phyloP scores from a whole-genome alignment of 208 protist genomes.

The Blechomonas ayalai region DNA sequence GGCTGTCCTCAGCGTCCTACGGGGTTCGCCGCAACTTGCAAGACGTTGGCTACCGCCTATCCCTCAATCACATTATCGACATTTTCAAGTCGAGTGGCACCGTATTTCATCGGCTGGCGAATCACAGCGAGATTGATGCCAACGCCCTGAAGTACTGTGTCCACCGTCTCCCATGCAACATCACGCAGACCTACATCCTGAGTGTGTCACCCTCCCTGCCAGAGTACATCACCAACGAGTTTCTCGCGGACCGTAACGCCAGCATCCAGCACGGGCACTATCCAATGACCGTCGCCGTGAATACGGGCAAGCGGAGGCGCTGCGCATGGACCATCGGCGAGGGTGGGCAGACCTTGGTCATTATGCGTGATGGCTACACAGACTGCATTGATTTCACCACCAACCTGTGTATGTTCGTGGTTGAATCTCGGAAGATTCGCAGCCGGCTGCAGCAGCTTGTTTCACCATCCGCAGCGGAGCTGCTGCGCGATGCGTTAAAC shows the following conservation, averaged over 20 bases:
- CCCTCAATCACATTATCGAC: constrained; percentile 31
- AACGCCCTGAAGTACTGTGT: constrained; percentile 57
- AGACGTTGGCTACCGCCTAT: constrained; percentile 39
- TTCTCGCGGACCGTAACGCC: constrained; percentile 20
- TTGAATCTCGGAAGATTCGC: constrained; percentile 70
- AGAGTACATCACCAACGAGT: constrained; percentile 45
- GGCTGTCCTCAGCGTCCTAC: constrained; percentile 34
- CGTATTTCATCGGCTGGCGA: constrained; percentile 39
- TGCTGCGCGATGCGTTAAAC: constrained; percentile 38
- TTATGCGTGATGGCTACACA: constrained; percentile 81
- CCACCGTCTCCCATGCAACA: constrained; percentile 56
- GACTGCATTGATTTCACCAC: constrained; percentile 84
- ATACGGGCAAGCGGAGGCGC: constrained; percentile 47
- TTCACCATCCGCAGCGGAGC: constrained; percentile 52
- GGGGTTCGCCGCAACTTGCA: constrained; percentile 2
- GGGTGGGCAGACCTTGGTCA: constrained; percentile 62
- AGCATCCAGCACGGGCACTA: constrained; percentile 5
- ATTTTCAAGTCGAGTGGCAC: constrained; percentile 51
- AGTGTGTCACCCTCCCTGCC: constrained; percentile 46
- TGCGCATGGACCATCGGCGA: constrained; percentile 57
- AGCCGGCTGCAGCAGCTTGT: constrained; percentile 56
- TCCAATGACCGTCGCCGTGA: constrained; percentile 21
- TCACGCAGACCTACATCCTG: constrained; percentile 55
- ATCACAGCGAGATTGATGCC: constrained; percentile 51
- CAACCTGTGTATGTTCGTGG: constrained; percentile 69